Evolutionary conservation across 139 green algal genomes (phyloP).

Genomic region (Chlorella sorokiniana): DNA sequence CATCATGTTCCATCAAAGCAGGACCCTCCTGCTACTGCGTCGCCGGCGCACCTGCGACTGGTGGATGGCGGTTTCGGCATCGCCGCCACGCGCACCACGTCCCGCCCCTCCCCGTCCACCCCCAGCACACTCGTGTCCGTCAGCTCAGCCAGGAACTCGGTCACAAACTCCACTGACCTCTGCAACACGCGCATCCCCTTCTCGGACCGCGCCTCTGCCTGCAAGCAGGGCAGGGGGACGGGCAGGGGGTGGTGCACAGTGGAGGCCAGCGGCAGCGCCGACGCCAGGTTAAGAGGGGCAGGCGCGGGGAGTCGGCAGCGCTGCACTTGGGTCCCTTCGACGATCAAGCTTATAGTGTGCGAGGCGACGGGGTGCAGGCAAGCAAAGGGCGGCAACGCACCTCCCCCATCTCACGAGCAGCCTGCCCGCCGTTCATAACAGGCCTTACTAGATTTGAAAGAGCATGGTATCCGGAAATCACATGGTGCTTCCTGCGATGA

Average conservation of each 20-base stretch:
- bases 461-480: no score
- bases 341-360: no score
- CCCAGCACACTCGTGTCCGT: background rate
- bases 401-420: no score
- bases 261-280: background rate
- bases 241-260: background rate
- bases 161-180: background rate
- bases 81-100: constrained; percentile 19
- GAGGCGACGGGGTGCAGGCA: no score
- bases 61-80: constrained; percentile 30
- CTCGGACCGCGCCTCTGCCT: background rate
- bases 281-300: no score
- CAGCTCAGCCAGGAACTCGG: background rate
- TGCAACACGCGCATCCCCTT: background rate
- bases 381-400: no score
- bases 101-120: background rate
- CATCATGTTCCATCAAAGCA: no score
- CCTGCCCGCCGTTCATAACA: no score
- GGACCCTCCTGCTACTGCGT: background rate
- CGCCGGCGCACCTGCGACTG: constrained; percentile 8
- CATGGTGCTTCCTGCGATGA: no score
- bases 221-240: background rate
- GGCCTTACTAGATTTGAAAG: no score
- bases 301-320: no score
- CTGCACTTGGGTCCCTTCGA: no score